Conservation (phyloP, 2,329 filamentous ascomycete genomes). For the Zalaria obscura region DNA sequence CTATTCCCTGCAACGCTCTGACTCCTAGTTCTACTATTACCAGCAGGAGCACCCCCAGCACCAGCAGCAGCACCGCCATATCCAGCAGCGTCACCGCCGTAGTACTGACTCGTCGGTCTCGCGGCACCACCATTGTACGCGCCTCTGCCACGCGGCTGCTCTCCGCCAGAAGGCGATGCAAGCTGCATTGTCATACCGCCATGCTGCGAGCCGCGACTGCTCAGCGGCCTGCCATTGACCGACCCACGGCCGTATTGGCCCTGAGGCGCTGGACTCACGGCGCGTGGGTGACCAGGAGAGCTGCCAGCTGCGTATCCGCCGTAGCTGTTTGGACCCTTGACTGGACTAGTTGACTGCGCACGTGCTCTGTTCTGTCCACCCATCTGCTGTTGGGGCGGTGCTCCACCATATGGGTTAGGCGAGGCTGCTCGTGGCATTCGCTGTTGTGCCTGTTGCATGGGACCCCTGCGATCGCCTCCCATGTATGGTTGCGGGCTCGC, state of each 20-base stretch:
- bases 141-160: constrained; percentile 25
- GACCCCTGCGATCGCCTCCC: constrained; percentile 17
- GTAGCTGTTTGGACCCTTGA: constrained; percentile 24
- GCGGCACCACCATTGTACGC: constrained; percentile 9
- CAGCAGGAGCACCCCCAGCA: constrained; percentile 10
- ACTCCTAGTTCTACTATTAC: constrained; percentile 43
- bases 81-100: constrained; percentile 19
- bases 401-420: constrained; percentile 47
- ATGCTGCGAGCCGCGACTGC: constrained; percentile 25
- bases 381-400: constrained; percentile 13
- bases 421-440: constrained; percentile 35
- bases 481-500: constrained; percentile 44
- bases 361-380: constrained; percentile 12
- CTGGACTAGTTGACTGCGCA: constrained; percentile 25
- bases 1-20: constrained; percentile 80
- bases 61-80: constrained; percentile 13
- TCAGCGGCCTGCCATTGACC: constrained; percentile 25
- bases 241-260: constrained; percentile 9
- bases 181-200: constrained; percentile 31
- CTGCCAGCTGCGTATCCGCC: constrained; percentile 21
- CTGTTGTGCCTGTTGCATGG: constrained; percentile 18
- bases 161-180: constrained; percentile 24
- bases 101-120: constrained; percentile 31
- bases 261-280: constrained; percentile 17
- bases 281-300: constrained; percentile 25